Conservation (phyloP, 306 rosid species). For the Acmispon strigosus region DNA sequence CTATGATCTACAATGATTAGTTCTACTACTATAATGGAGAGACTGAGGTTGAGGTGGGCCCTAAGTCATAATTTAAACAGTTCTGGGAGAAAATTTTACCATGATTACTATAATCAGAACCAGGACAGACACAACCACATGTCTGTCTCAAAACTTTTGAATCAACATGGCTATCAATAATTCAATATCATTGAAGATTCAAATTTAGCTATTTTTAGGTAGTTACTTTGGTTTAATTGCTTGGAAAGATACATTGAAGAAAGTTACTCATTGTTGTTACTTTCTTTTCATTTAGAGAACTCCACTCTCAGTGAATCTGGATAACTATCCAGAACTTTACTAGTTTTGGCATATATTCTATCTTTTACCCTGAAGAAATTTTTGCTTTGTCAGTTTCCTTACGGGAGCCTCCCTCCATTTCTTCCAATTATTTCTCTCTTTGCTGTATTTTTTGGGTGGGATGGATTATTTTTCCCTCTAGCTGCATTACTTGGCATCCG, state of each 20-base stretch:
- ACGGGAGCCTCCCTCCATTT: background rate
- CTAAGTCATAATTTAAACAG: constrained; percentile 1
- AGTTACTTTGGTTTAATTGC: no score
- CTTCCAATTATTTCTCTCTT: background rate
- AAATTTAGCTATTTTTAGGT: no score
- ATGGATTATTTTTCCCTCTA: no score
- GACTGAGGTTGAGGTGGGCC: constrained; percentile 7
- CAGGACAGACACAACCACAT: background rate
- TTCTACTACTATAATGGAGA: background rate
- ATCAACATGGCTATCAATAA: background rate
- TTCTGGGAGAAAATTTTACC: background rate
- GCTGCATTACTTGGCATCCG: no score
- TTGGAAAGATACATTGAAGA: no score
- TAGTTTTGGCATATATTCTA: background rate
- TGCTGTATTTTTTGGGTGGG: background rate
- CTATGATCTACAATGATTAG: background rate
- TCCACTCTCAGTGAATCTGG: background rate
- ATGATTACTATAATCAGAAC: background rate
- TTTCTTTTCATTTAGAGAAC: no score
- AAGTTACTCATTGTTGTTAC: no score
- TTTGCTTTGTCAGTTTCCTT: background rate
- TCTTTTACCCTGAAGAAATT: background rate
- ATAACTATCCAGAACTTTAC: background rate
- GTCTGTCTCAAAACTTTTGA: background rate
- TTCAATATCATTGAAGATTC: background rate